These are phyloP conservation scores for Yarrowia sp. DNA, from an alignment of 805 yeast genomes.

Conservation along the genomic window DNA sequence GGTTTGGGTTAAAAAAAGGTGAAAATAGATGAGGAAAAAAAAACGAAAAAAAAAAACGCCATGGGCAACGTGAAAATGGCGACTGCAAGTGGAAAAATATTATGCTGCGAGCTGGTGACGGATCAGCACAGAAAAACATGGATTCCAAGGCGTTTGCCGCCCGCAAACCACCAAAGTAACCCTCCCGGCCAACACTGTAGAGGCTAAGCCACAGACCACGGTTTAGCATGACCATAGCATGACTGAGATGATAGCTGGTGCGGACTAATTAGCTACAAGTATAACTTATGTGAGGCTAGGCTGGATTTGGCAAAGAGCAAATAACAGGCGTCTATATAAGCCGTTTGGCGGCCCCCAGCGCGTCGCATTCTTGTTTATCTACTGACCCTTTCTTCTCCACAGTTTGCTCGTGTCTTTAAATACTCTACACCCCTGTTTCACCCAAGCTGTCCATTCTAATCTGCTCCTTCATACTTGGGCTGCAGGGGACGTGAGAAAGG, in stretches of 20 bases:
- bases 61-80: background rate
- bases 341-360: too few relatives aligned
- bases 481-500: slow-evolving; percentile 7
- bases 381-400: background rate
- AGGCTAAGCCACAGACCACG: slow-evolving; percentile 16
- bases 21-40: background rate
- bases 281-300: background rate
- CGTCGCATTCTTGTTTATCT: too few relatives aligned
- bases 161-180: too few relatives aligned
- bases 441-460: background rate
- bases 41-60: too few relatives aligned
- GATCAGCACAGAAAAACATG: too few relatives aligned
- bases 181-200: too few relatives aligned
- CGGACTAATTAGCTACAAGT: background rate
- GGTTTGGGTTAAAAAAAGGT: slow-evolving; percentile 12
- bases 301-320: background rate
- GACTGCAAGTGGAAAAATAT: background rate
- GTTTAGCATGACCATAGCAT: slow-evolving; percentile 2
- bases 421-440: slow-evolving; percentile 11
- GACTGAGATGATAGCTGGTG: background rate
- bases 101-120: background rate
- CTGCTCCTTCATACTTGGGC: slow-evolving; percentile 3
- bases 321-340: background rate
- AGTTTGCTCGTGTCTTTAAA: background rate
- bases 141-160: too few relatives aligned